These are phyloP conservation scores for Strobilomyces confusus DNA, from an alignment of 768 basidiomycete species.

Conservation along the genomic window DNA sequence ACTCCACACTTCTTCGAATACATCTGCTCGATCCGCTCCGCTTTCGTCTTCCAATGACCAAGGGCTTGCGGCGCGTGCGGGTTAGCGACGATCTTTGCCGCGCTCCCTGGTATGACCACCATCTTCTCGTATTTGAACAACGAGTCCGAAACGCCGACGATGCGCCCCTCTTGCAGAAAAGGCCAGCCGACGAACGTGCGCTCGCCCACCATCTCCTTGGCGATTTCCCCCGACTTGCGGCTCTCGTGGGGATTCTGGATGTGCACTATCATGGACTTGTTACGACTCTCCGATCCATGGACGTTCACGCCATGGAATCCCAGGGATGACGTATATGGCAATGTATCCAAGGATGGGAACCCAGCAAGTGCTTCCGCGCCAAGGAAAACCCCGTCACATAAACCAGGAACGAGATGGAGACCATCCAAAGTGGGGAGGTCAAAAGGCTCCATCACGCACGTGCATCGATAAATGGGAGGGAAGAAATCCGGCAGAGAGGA, in stretches of 20 bases:
- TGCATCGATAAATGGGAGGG: conserved; percentile 78
- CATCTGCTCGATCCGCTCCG: conserved; percentile 73
- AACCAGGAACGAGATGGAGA: conserved; percentile 79
- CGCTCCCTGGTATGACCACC: conserved; percentile 44
- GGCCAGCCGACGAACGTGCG: conserved; percentile 88
- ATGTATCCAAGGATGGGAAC: conserved; percentile 91
- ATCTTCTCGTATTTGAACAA: conserved; percentile 83
- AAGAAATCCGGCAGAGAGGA: conserved; percentile 95
- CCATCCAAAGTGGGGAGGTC: conserved; percentile 84
- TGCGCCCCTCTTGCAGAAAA: conserved; percentile 88
- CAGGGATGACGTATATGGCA: conserved; percentile 71
- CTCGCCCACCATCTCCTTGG: conserved; percentile 68
- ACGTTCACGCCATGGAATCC: conserved; percentile 91
- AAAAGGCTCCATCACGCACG: conserved; percentile 77
- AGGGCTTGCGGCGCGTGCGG: conserved; percentile 70
- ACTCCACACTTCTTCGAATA: conserved; percentile 92
- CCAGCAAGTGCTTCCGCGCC: conserved; percentile 87
- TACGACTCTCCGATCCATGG: conserved; percentile 84
- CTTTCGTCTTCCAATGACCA: conserved; percentile 74
- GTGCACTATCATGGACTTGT: conserved; percentile 91
- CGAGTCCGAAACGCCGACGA: conserved; percentile 82
- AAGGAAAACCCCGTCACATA: conserved; percentile 84
- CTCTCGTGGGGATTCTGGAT: conserved; percentile 72
- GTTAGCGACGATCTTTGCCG: conserved; percentile 57
- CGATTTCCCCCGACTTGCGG: conserved; percentile 68